Conservation (phyloP, 1,284 basidiomycete species). For the Rhodotorula sp. region DNA sequence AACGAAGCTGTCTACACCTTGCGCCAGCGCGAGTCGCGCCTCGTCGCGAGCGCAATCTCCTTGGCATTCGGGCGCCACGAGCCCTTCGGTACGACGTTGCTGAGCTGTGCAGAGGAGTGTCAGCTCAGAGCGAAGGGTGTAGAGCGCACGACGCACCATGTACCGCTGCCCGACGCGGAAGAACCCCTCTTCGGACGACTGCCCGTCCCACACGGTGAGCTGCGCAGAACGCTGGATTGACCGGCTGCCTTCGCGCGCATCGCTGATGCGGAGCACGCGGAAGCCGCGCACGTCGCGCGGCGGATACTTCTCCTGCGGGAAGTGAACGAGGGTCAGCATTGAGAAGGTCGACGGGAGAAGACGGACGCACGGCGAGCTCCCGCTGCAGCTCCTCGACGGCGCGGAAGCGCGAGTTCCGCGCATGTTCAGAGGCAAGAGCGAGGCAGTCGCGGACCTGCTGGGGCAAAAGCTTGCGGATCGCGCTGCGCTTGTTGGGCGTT, state of each 20-base stretch:
- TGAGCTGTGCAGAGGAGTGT: constrained; percentile 22
- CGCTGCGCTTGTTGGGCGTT: constrained; percentile 42
- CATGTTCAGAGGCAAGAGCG: constrained; percentile 58
- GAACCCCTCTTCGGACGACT: constrained; percentile 59
- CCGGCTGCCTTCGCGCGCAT: constrained; percentile 61
- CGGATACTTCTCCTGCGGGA: constrained; percentile 65
- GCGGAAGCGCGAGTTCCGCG: constrained; percentile 59
- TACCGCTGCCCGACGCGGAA: constrained; percentile 71
- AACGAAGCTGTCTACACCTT: not conserved
- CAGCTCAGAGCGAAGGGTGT: not conserved
- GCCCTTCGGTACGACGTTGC: constrained; percentile 34
- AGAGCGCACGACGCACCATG: constrained; percentile 56
- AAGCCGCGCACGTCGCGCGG: constrained; percentile 77
- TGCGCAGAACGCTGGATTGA: constrained; percentile 62
- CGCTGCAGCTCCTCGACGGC: constrained; percentile 64
- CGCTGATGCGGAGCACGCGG: constrained; percentile 71
- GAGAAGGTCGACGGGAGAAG: constrained; percentile 19
- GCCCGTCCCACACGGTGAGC: constrained; percentile 80
- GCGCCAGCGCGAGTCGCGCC: constrained; percentile 40
- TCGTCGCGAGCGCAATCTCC: constrained; percentile 42
- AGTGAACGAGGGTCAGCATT: constrained; percentile 1
- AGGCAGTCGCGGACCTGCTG: constrained; percentile 13
- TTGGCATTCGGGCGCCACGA: constrained; percentile 28
- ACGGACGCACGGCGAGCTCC: constrained; percentile 62
- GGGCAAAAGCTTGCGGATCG: constrained; percentile 26